Base-by-base conservation (phyloP, 495 filamentous ascomycete species). In the Margaritispora aquatica region DNA sequence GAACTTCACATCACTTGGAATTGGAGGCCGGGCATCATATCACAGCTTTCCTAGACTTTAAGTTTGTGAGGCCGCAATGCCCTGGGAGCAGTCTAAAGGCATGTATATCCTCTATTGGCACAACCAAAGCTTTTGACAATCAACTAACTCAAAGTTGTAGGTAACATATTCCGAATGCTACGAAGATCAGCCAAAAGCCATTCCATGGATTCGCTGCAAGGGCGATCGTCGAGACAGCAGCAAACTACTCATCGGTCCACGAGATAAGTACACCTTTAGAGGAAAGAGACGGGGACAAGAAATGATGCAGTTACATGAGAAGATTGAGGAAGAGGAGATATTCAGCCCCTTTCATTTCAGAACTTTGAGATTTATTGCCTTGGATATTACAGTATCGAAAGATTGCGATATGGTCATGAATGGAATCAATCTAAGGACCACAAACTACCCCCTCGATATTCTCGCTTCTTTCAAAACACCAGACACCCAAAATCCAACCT, bases 281-380 rank as follows among this genome's bases (percentile, higher is more conserved):
- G 34, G 54, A 2, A 47, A n/a, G 10, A 13, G 26, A 27, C 7
- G 54, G 13, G 5, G 17, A 7, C 10, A 11, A 5, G 34, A 21
- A 11, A n/a, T n/a, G 29, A 31, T 47, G 19, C n/a, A 29, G 17
- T 44, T 46, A 20, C 20, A 57, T 11, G 41, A 26, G 9, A 34
- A 46, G n/a, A 26, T 8, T 5, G 26, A 11, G 31, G 26, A 59
- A 24, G 49, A 59, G 26, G n/a, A n/a, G n/a, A 38, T 21, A 26
- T 73, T 73, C 53, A 68, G 70, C 22, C 72, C 72, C 23, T 74
- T 74, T 51, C 72, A 71, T 69, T 74, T 74, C 46, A 65, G 72
- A n/a, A 74, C 70, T 1, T 73, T 74, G 53, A 66, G 72, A n/a
- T 57, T 71, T 2, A 1, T 74, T 7, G n/a, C 44, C 7, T 19